These are phyloP conservation scores for Sporothrix dimorphospora DNA, from an alignment of 2,329 filamentous ascomycete genomes.

Conservation along the genomic window DNA sequence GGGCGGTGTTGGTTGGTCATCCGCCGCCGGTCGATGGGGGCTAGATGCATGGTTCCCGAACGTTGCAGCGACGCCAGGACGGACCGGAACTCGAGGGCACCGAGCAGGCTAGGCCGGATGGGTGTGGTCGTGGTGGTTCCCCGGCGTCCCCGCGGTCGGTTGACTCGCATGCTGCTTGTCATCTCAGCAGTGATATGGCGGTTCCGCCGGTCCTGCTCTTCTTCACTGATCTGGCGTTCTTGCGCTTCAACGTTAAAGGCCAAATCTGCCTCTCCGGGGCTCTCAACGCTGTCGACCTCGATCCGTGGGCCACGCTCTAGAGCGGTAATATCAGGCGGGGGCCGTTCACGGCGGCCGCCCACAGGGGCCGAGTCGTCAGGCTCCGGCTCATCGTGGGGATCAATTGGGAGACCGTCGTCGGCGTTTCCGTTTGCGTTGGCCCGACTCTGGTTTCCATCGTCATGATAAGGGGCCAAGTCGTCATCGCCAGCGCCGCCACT, in stretches of 20 bases:
- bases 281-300: conserved; percentile 48
- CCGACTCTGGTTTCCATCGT: conserved; percentile 44
- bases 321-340: conserved; percentile 45
- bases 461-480: conserved; percentile 67
- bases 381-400: conserved; percentile 52
- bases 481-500: conserved; percentile 54
- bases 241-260: background rate
- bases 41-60: conserved; percentile 74
- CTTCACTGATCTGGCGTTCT: conserved; percentile 40
- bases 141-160: conserved; percentile 65
- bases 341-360: conserved; percentile 38
- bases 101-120: conserved; percentile 90
- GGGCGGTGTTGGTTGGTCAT: background rate
- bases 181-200: conserved; percentile 79
- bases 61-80: conserved; percentile 85
- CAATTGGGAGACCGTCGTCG: conserved; percentile 33
- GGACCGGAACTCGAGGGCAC: conserved; percentile 90
- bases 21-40: conserved; percentile 68
- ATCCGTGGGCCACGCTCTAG: conserved; percentile 53
- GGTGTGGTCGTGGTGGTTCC: conserved; percentile 77
- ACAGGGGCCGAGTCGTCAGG: conserved; percentile 45
- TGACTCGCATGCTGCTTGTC: conserved; percentile 89
- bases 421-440: background rate
- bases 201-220: conserved; percentile 54
- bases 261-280: conserved; percentile 40